phyloP scores from a whole-genome alignment of 805 yeast species.

The Blastobotrys attinorum region DNA sequence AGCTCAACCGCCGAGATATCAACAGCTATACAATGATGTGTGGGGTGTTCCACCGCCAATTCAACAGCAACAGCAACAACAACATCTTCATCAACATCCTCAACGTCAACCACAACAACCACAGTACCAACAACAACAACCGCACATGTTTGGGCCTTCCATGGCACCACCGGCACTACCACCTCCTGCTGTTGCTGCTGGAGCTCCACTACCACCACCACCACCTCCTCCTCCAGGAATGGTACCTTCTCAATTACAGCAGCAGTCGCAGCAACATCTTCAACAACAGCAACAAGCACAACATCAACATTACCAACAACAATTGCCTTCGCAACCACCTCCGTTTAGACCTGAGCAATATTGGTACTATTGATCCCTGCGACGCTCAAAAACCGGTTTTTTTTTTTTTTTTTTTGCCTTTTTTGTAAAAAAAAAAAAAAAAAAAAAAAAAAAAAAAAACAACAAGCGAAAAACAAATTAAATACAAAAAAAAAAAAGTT shows the following conservation, averaged over 20 bases:
- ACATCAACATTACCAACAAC: neutral
- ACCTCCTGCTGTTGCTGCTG: neutral
- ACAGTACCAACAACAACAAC: too few relatives aligned
- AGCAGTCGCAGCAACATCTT: neutral
- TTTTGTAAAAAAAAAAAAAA: neutral
- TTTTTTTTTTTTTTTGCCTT: neutral
- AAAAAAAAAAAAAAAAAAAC: neutral
- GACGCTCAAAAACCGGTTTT: neutral
- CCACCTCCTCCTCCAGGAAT: constrained; percentile 2
- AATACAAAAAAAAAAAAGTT: too few relatives aligned
- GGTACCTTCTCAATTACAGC: neutral
- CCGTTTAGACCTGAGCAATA: too few relatives aligned
- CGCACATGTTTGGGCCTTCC: neutral
- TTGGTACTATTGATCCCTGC: neutral
- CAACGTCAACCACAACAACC: neutral
- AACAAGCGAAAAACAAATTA: neutral
- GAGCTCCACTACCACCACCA: neutral
- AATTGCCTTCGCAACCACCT: too few relatives aligned
- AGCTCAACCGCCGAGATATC: constrained; percentile 1
- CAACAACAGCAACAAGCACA: neutral
- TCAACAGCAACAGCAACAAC: constrained; percentile 7
- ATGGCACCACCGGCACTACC: neutral
- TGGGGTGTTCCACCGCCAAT: neutral
- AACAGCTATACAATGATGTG: neutral
- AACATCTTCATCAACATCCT: constrained; percentile 2